Evolutionary conservation across 805 yeast genomes (phyloP), one percentile per base, ranked within the genome.

Genomic region (Candida bentonensis): DNA sequence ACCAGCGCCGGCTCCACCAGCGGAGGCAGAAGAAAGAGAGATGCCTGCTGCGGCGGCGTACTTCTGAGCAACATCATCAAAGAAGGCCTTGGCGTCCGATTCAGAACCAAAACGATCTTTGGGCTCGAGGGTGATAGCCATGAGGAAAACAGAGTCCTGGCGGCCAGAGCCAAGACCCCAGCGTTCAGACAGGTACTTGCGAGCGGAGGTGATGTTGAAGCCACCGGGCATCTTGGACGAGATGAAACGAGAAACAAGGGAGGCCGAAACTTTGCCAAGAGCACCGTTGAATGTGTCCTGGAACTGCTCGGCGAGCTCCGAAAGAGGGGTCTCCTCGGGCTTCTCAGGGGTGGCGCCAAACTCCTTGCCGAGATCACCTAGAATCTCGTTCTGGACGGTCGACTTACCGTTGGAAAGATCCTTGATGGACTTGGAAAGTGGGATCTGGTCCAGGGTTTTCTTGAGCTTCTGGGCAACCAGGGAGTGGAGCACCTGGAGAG

Each of bases 161-260:
- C 97, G 81, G 56, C 96, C 96, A 41, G 83, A 50, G 52, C 83
- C 94, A 56, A 92, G 74, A 54, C 98, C 98, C 84, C 84, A 92
- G 65, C 89, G 78, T 40, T 88, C 61, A 68, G 83, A 88, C 63
- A 92, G 76, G 68, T 92, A 84, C 65, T 88, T 86, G 72, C 96
- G 82, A 43, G 95, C 94, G 51, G 75, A 70, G 49, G 96, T 81
- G 55, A 89, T 80, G 41, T 94, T 82, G 67, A 89, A 92, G 20
- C 99, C 99, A 74, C 99, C 99, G 44, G 99, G 97, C 97, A 92
- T 92, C 71, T 92, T 92, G 23, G 96, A 82, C 9, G 97, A 79
- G 71, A 88, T 82, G 59, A 92, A 73, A 68, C 96, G 81, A 50
- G 95, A 84, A 51, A 89, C 72, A 57, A 92, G 74, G 23, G 96